Percentiles rank a stretch among this genome's conserved stretches.
Conservation (phyloP, 148 eudicot species). For the Persicaria maculosa region DNA sequence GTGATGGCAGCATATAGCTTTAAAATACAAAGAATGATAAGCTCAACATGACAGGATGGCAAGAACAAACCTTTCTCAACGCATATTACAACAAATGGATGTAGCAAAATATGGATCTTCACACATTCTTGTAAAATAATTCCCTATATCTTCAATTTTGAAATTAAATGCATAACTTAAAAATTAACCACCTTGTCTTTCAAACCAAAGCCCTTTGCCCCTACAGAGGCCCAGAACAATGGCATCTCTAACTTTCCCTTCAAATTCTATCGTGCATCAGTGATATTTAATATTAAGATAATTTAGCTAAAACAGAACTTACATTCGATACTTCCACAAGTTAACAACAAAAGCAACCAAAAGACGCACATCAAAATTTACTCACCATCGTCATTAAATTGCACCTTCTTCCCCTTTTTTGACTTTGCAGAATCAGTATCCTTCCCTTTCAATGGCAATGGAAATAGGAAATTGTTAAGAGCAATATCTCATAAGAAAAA, state of each 20-base stretch:
- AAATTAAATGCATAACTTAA: neutral
- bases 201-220: neutral
- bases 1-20: conserved; percentile 5
- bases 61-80: neutral
- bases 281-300: neutral
- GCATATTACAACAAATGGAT: neutral
- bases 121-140: neutral
- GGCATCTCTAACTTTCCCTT: neutral
- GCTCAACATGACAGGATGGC: neutral
- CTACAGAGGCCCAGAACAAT: neutral
- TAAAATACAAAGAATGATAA: neutral
- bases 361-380: neutral
- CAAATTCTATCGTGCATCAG: conserved; percentile 1
- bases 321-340: neutral
- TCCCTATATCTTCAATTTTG: neutral
- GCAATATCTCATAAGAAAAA: neutral
- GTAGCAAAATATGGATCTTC: neutral
- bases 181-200: neutral
- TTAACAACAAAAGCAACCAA: neutral
- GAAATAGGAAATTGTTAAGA: neutral
- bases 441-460: conserved; percentile 41
- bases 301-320: too few relatives aligned
- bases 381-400: conserved; percentile 51
- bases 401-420: conserved; percentile 59
- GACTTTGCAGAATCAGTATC: conserved; percentile 42